Conservation (phyloP, 208 protist genomes). For the Balamuthia mandrillaris region DNA sequence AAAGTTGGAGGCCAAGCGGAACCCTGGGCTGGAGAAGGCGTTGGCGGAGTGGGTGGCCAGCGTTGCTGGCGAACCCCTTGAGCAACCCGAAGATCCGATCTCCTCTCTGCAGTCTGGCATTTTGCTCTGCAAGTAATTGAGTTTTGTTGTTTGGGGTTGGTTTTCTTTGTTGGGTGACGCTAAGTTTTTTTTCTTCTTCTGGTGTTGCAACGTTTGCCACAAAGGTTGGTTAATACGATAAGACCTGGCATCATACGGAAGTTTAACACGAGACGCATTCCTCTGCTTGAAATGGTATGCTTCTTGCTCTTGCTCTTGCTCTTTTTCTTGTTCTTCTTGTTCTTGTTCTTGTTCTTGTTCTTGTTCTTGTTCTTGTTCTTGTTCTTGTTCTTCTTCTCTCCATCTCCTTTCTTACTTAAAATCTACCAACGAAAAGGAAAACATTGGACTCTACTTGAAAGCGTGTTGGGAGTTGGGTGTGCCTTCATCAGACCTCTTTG, state of each 20-base stretch:
- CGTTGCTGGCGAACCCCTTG: not conserved
- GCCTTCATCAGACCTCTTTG: constrained; percentile 39
- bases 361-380: too few relatives aligned
- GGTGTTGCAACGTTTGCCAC: not conserved
- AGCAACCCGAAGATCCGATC: constrained; percentile 37
- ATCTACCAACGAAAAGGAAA: too few relatives aligned
- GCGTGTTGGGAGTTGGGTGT: constrained; percentile 58
- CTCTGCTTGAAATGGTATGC: constrained; percentile 56
- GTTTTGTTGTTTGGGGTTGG: not conserved
- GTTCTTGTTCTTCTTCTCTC: too few relatives aligned
- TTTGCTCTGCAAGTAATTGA: constrained; percentile 38
- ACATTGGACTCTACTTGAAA: constrained; percentile 52
- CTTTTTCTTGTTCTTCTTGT: too few relatives aligned
- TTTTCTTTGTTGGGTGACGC: not conserved
- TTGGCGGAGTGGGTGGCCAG: constrained; percentile 40
- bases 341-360: too few relatives aligned
- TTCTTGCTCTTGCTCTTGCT: too few relatives aligned
- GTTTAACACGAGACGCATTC: constrained; percentile 44
- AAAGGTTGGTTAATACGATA: constrained; percentile 49
- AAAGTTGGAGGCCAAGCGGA: constrained; percentile 44
- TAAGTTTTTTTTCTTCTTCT: not conserved
- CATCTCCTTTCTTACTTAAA: too few relatives aligned
- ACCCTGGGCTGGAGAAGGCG: constrained; percentile 28
- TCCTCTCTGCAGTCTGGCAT: constrained; percentile 49
- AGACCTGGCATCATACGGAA: constrained; percentile 46